Percentiles rank a stretch among this genome's conserved stretches.
phyloP scores from a whole-genome alignment of 208 protist genomes.

The Acanthamoeba lenticulata region DNA sequence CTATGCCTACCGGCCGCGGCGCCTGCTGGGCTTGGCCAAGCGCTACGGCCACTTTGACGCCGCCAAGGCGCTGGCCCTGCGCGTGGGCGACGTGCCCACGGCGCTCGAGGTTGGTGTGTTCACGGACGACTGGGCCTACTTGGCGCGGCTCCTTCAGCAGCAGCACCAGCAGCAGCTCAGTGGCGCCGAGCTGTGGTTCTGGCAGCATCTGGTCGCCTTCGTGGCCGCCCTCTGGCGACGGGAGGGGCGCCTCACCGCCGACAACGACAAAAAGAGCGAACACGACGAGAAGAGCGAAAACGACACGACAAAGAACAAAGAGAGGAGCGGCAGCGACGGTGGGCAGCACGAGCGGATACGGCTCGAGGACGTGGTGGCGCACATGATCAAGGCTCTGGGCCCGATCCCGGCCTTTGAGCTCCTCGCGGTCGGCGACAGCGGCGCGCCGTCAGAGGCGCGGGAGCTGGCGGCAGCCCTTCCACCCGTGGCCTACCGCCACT shows the following conservation, averaged over 20 bases:
- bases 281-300: neutral
- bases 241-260: neutral
- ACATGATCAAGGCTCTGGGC: slow-evolving; percentile 25
- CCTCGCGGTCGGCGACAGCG: neutral
- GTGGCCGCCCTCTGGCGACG: neutral
- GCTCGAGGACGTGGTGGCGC: slow-evolving; percentile 4
- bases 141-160: neutral
- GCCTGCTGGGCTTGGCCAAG: neutral
- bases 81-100: neutral
- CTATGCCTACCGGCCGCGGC: neutral
- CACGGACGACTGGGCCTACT: neutral
- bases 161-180: neutral
- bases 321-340: neutral
- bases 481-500: neutral
- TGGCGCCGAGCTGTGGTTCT: neutral
- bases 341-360: neutral
- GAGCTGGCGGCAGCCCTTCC: neutral
- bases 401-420: neutral
- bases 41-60: neutral
- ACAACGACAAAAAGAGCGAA: neutral
- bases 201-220: neutral
- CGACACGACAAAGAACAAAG: neutral
- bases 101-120: neutral
- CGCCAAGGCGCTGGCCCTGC: neutral
- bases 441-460: neutral